phyloP scores from a whole-genome alignment of 371 early-diverging fungal species.

The Lichtheimia ornata region DNA sequence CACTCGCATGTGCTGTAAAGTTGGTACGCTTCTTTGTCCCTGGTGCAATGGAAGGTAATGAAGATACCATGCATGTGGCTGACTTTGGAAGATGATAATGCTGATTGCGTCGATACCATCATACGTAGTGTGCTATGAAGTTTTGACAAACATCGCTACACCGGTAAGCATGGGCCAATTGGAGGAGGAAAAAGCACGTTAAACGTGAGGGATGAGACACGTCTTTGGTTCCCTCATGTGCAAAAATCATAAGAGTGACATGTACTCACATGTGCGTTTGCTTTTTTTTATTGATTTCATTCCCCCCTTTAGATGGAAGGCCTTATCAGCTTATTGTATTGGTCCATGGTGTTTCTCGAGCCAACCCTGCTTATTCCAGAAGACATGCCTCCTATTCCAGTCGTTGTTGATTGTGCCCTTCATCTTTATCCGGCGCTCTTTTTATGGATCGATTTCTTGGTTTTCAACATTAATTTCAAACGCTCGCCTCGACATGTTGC shows the following conservation, averaged over 20 bases:
- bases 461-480: constrained; percentile 39
- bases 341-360: constrained; percentile 41
- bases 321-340: constrained; percentile 40
- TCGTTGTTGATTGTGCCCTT: constrained; percentile 34
- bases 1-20: constrained; percentile 22
- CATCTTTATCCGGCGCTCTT: constrained; percentile 47
- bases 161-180: constrained; percentile 25
- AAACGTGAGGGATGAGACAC: too few species aligned
- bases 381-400: constrained; percentile 34
- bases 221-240: background rate
- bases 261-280: background rate
- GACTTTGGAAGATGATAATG: background rate
- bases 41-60: constrained; percentile 18
- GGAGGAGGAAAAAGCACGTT: too few species aligned
- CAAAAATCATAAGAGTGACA: background rate
- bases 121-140: constrained; percentile 21
- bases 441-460: constrained; percentile 44
- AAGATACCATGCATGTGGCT: background rate
- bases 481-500: constrained; percentile 34
- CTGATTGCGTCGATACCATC: too few species aligned
- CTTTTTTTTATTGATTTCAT: background rate
- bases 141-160: constrained; percentile 32
- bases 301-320: constrained; percentile 35
- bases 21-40: constrained; percentile 15
- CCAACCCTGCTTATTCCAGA: constrained; percentile 34